phyloP scores from a whole-genome alignment of 345 rosid species.

The Populus tremula region DNA sequence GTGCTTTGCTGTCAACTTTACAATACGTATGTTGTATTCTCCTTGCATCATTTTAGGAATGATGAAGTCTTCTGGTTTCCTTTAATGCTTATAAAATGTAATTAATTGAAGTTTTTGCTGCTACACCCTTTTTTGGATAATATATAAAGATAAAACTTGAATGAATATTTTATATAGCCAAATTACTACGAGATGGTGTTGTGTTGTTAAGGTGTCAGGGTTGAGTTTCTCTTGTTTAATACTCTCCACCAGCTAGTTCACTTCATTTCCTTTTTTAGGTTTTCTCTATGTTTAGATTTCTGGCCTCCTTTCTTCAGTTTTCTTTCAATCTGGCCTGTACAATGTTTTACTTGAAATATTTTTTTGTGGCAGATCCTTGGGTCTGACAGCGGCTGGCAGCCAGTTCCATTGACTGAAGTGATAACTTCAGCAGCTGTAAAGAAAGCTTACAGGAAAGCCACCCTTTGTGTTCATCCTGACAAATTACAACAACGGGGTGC shows the following conservation, averaged over 20 bases:
- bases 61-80: slow-evolving; percentile 7
- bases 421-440: slow-evolving; percentile 92
- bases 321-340: neutral
- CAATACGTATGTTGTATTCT: slow-evolving; percentile 69
- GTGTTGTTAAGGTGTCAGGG: neutral
- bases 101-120: neutral
- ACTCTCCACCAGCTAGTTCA: neutral
- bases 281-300: neutral
- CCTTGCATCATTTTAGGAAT: neutral
- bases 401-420: slow-evolving; percentile 90
- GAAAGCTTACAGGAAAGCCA: slow-evolving; percentile 95
- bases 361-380: slow-evolving; percentile 73
- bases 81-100: neutral
- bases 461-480: slow-evolving; percentile 96
- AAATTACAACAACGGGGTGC: slow-evolving; percentile 95
- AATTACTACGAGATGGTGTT: neutral
- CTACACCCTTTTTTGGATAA: neutral
- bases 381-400: slow-evolving; percentile 87
- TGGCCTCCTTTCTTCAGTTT: neutral
- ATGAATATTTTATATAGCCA: neutral
- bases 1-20: slow-evolving; percentile 93
- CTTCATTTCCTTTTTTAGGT: neutral
- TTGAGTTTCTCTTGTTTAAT: neutral
- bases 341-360: neutral
- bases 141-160: neutral